Evolutionary conservation across 768 basidiomycete species (phyloP).

Genomic region (Boletus vermiculosoides): DNA sequence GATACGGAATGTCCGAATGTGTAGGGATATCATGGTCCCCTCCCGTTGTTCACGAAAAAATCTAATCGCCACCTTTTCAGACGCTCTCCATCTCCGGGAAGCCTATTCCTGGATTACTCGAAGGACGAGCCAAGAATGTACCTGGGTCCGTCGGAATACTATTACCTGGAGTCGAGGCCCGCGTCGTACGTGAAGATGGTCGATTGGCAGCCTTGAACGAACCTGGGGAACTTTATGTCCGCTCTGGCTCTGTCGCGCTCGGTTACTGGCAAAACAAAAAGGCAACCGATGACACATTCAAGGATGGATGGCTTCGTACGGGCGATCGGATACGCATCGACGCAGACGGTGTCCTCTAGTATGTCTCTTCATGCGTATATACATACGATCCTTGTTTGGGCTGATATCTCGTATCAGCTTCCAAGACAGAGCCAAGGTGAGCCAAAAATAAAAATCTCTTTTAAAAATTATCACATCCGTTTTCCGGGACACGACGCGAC

Average conservation of each 20-base stretch:
- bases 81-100: conserved; percentile 52
- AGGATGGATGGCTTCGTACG: conserved; percentile 69
- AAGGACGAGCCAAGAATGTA: conserved; percentile 40
- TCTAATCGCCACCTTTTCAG: conserved; percentile 32
- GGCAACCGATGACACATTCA: conserved; percentile 65
- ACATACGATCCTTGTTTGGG: background rate
- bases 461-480: no score
- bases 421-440: conserved; percentile 74
- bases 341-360: conserved; percentile 65
- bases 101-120: conserved; percentile 45
- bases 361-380: conserved; percentile 20
- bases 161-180: conserved; percentile 61
- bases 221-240: conserved; percentile 64
- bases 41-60: background rate
- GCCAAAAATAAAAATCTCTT: no score
- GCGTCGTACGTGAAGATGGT: conserved; percentile 60
- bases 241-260: conserved; percentile 51
- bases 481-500: no score
- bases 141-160: conserved; percentile 56
- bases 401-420: conserved; percentile 43
- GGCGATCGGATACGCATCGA: conserved; percentile 70
- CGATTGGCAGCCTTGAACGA: conserved; percentile 53
- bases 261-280: conserved; percentile 75
- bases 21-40: conserved; percentile 38
- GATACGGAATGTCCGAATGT: conserved; percentile 71